Evolutionary conservation across 108 stramenopile genomes (phyloP), one percentile per base, ranked within the genome.

Genomic region (Stephanodiscus minutulus): DNA sequence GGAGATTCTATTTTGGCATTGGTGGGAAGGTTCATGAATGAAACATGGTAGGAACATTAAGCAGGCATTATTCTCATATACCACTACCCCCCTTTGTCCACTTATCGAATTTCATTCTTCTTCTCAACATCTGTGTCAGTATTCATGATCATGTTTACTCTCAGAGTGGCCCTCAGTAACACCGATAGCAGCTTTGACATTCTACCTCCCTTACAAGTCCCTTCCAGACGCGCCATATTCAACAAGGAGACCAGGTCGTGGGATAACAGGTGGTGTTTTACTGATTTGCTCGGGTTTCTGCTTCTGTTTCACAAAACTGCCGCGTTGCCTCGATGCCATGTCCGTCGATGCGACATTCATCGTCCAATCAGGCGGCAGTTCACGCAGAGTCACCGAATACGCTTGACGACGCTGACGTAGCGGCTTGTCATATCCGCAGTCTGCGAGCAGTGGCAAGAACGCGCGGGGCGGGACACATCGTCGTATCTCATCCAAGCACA

Each of bases 401-500:
- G 61, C 65, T 60, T 58, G 68, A 36, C 57, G 64, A 24, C 50
- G 66, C 43, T 39, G 65, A 11, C 28, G 50, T 43, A 62, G 47
- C 28, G 52, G 72, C 55, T 49, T 83, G 11, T 35, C 27, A 28
- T 52, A 71, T 12, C 74, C 77, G 44, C 65, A 70, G 11, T 66
- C 57, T 29, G 68, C 63, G 29, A 81, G 47, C 37, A 81, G 54
- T 3, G 36, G 17, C 20, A 66, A 56, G 35, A 89, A 75, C 11
- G 58, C 72, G 21, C 67, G 64, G 9, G 65, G 48, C 20, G 85
- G 81, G 44, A 87, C 59, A 29, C 72, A 58, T 17, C 88, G 72
- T 52, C 80, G 58, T 1, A 87, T 66, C 78, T 90, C 89, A 58
- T 86, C 83, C 57, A 87, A 78, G n/a, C 70, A 84, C 69, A 88